phyloP scores from a whole-genome alignment of 768 basidiomycete species.

The Rhizopogon roseolus region DNA sequence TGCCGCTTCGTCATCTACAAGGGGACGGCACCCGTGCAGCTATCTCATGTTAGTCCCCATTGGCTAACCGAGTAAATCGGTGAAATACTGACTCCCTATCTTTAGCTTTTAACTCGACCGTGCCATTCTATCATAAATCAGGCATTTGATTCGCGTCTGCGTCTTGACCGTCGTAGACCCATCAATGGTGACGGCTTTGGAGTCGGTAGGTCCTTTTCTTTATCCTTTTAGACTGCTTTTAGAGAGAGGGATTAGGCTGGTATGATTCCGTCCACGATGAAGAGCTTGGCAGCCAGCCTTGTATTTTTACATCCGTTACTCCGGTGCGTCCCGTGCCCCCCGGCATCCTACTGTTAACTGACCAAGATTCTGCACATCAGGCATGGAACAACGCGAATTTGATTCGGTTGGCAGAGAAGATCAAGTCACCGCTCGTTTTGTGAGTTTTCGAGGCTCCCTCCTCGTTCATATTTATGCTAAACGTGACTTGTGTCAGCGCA shows the following conservation, averaged over 20 bases:
- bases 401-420: constrained; percentile 92
- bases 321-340: constrained; percentile 47
- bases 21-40: constrained; percentile 87
- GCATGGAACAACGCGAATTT: constrained; percentile 98
- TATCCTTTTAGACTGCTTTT: neutral
- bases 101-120: constrained; percentile 84
- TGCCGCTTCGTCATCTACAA: constrained; percentile 95
- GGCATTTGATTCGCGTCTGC: constrained; percentile 89
- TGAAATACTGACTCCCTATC: constrained; percentile 1
- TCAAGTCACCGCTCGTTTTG: constrained; percentile 95
- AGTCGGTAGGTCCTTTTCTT: constrained; percentile 55
- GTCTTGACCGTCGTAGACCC: constrained; percentile 76
- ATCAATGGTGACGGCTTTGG: constrained; percentile 97
- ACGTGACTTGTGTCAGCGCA: constrained; percentile 39
- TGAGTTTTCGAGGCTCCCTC: constrained; percentile 30
- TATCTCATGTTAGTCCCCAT: constrained; percentile 63
- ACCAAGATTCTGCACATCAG: constrained; percentile 33
- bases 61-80: neutral
- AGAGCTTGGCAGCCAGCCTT: constrained; percentile 82
- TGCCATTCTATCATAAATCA: constrained; percentile 97
- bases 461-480: neutral
- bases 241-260: constrained; percentile 58
- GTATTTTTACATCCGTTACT: constrained; percentile 93
- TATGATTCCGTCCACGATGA: constrained; percentile 85
- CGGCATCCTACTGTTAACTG: neutral